Base-by-base conservation (phyloP, 2,329 filamentous ascomycete genomes). In the Pseudogymnoascus sp. region DNA sequence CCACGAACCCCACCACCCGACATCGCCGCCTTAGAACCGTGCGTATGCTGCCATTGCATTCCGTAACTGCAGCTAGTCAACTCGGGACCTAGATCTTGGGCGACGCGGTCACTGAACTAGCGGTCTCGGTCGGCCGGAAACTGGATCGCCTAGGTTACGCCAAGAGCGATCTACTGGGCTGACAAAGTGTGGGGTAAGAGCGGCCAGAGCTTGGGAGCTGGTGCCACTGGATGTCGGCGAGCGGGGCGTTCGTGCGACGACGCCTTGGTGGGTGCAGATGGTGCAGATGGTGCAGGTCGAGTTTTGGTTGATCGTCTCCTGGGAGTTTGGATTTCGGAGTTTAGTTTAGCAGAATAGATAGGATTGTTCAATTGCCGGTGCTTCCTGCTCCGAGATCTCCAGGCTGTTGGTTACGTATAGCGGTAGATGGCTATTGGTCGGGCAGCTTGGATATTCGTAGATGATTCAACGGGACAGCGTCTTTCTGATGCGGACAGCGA, bases 131-230 rank as follows among this genome's bases (percentile, higher is more conserved):
- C 28, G 49, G 49, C 49, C 49, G 49, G 49, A 55, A 14, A 14
- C 28, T 9, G 28, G 28, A 12, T 55, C 28, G 28, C 5, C 49
- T 33, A 55, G 28, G 33, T 28, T 18, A 16, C 4, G 49, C 49
- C 28, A 55, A 55, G 49, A 55, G 28, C 23, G 49, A 55, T 55
- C 28, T 9, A 31, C 49, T 33, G 28, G 49, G 9, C 49, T 33
- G 49, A 55, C 49, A 33, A 55, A 55, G 49, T 55, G 49, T 55
- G 49, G 49, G 49, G 49, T 55, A 55, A 55, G 49, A 55, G 28
- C 49, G 49, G 49, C 28, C 28, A 33, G 28, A 55, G 49, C 49
- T 55, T 55, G 9, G 16, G 49, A 55, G 49, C 28, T 21, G 49
- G 49, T 28, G 49, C 49, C 49, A 55, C 49, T 55, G 49, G 49